These are phyloP conservation scores for Colletotrichum shisoi DNA, from an alignment of 2,329 filamentous ascomycete genomes.

Conservation along the genomic window DNA sequence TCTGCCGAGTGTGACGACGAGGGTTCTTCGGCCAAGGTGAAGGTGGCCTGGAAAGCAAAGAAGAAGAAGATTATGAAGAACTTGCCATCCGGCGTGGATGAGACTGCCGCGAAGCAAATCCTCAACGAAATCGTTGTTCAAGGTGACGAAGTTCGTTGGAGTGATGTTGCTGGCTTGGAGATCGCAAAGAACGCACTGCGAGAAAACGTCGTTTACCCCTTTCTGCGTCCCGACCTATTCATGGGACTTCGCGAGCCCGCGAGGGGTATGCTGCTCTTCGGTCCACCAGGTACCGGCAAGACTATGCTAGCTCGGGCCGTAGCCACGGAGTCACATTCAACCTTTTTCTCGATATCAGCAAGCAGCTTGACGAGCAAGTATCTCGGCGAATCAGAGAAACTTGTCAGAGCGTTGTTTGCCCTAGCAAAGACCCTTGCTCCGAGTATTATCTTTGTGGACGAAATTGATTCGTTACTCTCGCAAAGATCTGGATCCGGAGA, in stretches of 20 bases:
- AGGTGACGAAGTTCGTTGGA: constrained; percentile 94
- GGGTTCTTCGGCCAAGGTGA: constrained; percentile 52
- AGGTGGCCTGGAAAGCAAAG: constrained; percentile 66
- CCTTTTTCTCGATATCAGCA: constrained; percentile 96
- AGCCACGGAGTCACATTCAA: constrained; percentile 91
- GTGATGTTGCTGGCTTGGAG: constrained; percentile 89
- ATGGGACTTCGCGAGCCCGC: constrained; percentile 94
- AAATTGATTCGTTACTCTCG: constrained; percentile 93
- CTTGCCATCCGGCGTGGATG: constrained; percentile 82
- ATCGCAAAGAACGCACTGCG: constrained; percentile 90
- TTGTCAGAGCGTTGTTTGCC: constrained; percentile 89
- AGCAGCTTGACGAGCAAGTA: constrained; percentile 96
- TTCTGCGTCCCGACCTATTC: constrained; percentile 92
- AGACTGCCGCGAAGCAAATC: constrained; percentile 84
- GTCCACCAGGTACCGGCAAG: constrained; percentile 96
- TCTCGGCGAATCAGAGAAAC: constrained; percentile 93
- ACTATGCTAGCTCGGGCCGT: constrained; percentile 97
- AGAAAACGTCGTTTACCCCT: constrained; percentile 96
- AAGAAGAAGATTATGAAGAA: constrained; percentile 75
- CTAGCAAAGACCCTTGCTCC: constrained; percentile 90
- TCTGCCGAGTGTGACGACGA: constrained; percentile 51
- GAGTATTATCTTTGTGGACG: constrained; percentile 97
- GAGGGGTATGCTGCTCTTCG: constrained; percentile 93
- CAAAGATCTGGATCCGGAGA: constrained; percentile 83
- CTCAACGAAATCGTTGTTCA: constrained; percentile 95